A percentile compares a stretch with the other conserved stretches of the same genome.
Conservation (phyloP, 176 grass and related monocot genomes). For the Musa itinerans region DNA sequence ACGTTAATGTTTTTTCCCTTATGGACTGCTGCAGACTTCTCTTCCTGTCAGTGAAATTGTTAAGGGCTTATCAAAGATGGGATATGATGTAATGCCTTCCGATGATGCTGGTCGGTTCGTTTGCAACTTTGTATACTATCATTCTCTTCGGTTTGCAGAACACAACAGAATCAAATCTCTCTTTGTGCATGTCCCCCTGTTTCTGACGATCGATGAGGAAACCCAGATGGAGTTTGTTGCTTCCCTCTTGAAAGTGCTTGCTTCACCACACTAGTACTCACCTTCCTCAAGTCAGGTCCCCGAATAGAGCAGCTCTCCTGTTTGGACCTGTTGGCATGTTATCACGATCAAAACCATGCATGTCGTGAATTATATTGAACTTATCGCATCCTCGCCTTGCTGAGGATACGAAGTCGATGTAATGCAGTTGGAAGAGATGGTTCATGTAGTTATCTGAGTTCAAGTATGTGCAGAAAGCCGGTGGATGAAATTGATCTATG, state of each 20-base stretch:
- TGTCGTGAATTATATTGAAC: background rate
- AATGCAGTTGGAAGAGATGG: background rate
- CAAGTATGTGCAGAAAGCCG: background rate
- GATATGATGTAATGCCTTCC: slow-evolving; percentile 66
- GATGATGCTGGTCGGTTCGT: slow-evolving; percentile 77
- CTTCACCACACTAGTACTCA: slow-evolving; percentile 32
- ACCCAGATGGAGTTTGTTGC: slow-evolving; percentile 75
- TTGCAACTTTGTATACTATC: slow-evolving; percentile 92
- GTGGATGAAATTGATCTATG: slow-evolving; percentile 2
- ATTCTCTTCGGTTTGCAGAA: slow-evolving; percentile 74
- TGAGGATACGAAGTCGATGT: background rate
- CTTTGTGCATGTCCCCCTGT: slow-evolving; percentile 91
- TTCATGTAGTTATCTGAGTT: background rate
- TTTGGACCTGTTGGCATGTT: background rate
- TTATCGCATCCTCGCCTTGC: background rate
- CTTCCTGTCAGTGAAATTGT: slow-evolving; percentile 59
- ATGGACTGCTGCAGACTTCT: slow-evolving; percentile 36
- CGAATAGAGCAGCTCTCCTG: background rate
- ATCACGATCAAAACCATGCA: background rate
- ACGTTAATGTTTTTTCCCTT: background rate
- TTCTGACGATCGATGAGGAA: slow-evolving; percentile 64
- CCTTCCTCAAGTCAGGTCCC: background rate
- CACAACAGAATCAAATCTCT: slow-evolving; percentile 67
- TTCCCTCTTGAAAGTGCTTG: slow-evolving; percentile 64
- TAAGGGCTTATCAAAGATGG: slow-evolving; percentile 58